These are phyloP conservation scores for Fusarium verrucosum DNA, from an alignment of 2,329 filamentous ascomycete genomes.

Conservation along the genomic window DNA sequence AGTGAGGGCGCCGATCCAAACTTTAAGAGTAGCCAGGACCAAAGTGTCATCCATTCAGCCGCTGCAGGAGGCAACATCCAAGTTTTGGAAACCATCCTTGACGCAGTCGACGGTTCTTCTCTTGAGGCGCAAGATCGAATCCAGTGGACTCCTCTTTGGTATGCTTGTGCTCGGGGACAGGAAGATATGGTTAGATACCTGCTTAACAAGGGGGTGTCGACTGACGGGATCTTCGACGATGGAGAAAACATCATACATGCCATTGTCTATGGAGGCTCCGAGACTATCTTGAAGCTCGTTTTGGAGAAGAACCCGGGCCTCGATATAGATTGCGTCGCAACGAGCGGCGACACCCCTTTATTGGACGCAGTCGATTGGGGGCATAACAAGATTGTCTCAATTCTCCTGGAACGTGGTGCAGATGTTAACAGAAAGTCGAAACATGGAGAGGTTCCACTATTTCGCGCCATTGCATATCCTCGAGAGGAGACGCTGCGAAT, in stretches of 20 bases:
- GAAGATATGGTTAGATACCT: constrained; percentile 31
- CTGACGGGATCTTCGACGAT: constrained; percentile 4
- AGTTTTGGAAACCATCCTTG: constrained; percentile 17
- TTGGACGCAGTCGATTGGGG: constrained; percentile 17
- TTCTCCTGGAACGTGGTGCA: constrained; percentile 25
- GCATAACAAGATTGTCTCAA: not conserved
- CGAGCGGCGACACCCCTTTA: constrained; percentile 18
- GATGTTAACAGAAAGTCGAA: constrained; percentile 20
- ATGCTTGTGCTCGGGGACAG: constrained; percentile 18
- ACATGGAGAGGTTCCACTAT: constrained; percentile 16
- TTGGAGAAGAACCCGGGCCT: constrained; percentile 24
- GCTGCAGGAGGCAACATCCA: constrained; percentile 26
- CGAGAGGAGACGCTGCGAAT: constrained; percentile 4
- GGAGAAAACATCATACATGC: constrained; percentile 21
- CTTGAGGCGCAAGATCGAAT: constrained; percentile 22
- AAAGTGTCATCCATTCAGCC: constrained; percentile 24
- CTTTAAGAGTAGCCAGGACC: constrained; percentile 18
- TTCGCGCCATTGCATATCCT: constrained; percentile 18
- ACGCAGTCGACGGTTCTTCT: not conserved
- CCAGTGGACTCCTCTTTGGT: constrained; percentile 25
- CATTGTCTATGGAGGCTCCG: constrained; percentile 23
- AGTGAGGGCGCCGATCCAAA: constrained; percentile 23
- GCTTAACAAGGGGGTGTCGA: constrained; percentile 20
- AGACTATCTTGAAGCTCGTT: constrained; percentile 17
- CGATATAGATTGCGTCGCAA: constrained; percentile 15